Conservation (phyloP, 163 green algal genomes). For the Volvox carteri region DNA sequence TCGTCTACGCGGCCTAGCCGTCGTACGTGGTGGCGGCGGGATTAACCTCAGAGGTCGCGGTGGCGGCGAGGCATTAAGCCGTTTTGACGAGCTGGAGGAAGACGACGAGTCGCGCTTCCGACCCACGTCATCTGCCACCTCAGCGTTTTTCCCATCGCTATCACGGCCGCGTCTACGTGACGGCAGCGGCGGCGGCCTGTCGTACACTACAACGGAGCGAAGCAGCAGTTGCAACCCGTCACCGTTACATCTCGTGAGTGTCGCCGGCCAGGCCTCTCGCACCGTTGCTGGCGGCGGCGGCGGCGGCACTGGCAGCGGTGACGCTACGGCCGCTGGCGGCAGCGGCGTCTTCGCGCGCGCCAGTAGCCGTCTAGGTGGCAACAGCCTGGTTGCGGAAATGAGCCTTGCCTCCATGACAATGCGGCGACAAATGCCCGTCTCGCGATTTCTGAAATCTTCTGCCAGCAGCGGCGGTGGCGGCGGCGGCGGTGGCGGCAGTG, state of each 20-base stretch:
- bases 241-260: no score
- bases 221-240: no score
- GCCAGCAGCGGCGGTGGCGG: neutral
- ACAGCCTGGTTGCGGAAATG: slow-evolving; percentile 29
- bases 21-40: neutral
- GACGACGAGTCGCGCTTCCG: neutral
- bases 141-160: slow-evolving; percentile 26
- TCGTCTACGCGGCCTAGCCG: slow-evolving; percentile 5
- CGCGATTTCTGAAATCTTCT: neutral
- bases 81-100: neutral
- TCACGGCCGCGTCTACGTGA: no score
- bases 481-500: neutral
- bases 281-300: neutral
- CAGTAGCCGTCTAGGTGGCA: slow-evolving; percentile 6
- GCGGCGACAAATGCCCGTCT: slow-evolving; percentile 11
- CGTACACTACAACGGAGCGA: no score
- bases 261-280: neutral
- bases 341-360: neutral
- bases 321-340: neutral
- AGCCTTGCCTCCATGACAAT: slow-evolving; percentile 47
- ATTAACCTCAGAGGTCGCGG: neutral
- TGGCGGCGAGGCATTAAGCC: neutral
- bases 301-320: neutral
- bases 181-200: neutral
- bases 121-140: slow-evolving; percentile 13